Conservation (phyloP, 2,329 filamentous ascomycete species). For the Penicillium sp. region DNA sequence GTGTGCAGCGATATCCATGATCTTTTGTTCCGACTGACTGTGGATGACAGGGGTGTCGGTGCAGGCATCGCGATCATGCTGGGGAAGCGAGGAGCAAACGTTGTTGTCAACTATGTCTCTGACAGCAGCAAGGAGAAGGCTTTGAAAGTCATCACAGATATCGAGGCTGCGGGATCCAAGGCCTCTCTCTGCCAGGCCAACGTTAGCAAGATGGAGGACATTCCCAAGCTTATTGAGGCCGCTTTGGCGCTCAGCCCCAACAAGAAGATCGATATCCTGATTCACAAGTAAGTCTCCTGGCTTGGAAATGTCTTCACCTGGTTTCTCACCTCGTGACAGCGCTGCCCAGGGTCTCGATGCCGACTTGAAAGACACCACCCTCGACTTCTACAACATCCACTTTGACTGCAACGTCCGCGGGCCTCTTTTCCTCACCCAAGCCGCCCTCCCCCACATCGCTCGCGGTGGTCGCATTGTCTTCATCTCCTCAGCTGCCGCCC, state of each 20-base stretch:
- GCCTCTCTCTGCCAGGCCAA: constrained; percentile 12
- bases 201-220: constrained; percentile 11
- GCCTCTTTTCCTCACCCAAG: constrained; percentile 34
- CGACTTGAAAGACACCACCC: constrained; percentile 7
- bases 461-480: constrained; percentile 54
- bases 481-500: constrained; percentile 57
- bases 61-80: constrained; percentile 67
- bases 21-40: not conserved
- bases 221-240: constrained; percentile 10
- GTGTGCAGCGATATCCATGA: not conserved
- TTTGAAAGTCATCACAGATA: constrained; percentile 3
- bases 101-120: constrained; percentile 63
- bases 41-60: constrained; percentile 60
- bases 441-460: constrained; percentile 30
- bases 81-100: constrained; percentile 64
- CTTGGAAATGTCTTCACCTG: not conserved
- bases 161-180: constrained; percentile 7
- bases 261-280: constrained; percentile 18
- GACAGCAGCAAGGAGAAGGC: constrained; percentile 6
- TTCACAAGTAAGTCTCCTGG: constrained; percentile 15
- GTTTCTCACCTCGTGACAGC: not conserved
- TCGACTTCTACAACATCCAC: constrained; percentile 13
- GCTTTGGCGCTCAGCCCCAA: constrained; percentile 11
- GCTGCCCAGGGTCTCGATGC: constrained; percentile 14
- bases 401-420: constrained; percentile 23